A percentile compares a stretch with the other conserved stretches of the same genome.
phyloP scores from a whole-genome alignment of 768 basidiomycete species.

The Pulveroboletus sp. region DNA sequence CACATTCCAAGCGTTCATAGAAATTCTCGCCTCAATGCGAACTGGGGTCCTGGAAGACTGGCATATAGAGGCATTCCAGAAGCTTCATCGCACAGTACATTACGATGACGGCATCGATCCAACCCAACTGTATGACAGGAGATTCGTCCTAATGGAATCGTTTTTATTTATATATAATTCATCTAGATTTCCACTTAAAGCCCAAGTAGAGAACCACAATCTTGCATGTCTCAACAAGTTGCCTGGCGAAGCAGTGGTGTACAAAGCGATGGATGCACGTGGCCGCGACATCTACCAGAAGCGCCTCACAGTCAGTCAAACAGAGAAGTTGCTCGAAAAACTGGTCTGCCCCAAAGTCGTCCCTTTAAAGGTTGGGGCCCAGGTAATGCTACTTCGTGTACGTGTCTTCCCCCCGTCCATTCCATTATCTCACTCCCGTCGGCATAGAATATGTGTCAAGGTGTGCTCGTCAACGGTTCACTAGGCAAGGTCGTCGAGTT shows the following conservation, averaged over 20 bases:
- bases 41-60: slow-evolving; percentile 66
- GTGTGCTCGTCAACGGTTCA: slow-evolving; percentile 74
- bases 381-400: slow-evolving; percentile 67
- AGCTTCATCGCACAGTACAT: slow-evolving; percentile 55
- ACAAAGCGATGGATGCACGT: slow-evolving; percentile 41
- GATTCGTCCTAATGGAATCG: background rate
- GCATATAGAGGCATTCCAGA: slow-evolving; percentile 67
- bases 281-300: slow-evolving; percentile 38
- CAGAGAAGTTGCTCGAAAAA: slow-evolving; percentile 39
- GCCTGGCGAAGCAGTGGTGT: slow-evolving; percentile 32
- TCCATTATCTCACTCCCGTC: background rate
- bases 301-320: slow-evolving; percentile 30
- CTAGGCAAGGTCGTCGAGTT: slow-evolving; percentile 68
- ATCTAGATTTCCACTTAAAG: slow-evolving; percentile 29
- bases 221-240: slow-evolving; percentile 17
- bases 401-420: background rate
- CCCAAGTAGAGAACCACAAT: slow-evolving; percentile 25
- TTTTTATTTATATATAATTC: background rate
- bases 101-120: slow-evolving; percentile 82
- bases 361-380: slow-evolving; percentile 60
- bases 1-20: slow-evolving; percentile 69
- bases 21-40: slow-evolving; percentile 98
- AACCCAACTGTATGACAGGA: slow-evolving; percentile 72
- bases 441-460: slow-evolving; percentile 31
- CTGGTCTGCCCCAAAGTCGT: slow-evolving; percentile 48